Evolutionary conservation across 176 grass and related monocot species (phyloP).

Genomic region (Carex pumila): DNA sequence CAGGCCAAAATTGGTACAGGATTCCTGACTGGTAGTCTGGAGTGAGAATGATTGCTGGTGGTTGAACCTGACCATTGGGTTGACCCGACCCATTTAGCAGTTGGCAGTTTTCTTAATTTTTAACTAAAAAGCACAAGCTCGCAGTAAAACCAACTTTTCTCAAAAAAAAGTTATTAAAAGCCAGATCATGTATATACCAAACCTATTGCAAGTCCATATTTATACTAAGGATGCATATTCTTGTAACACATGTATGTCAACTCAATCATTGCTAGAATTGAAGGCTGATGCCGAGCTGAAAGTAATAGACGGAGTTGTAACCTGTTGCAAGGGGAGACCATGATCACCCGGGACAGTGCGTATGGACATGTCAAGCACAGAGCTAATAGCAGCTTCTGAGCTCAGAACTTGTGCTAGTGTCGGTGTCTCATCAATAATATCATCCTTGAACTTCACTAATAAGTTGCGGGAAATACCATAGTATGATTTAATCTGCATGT

Average conservation of each 20-base stretch:
- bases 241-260: neutral
- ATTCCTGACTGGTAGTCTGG: neutral
- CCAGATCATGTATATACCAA: neutral
- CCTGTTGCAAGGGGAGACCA: constrained; percentile 83
- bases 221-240: neutral
- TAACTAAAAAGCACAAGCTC: neutral
- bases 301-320: neutral
- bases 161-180: neutral
- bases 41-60: neutral
- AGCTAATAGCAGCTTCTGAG: constrained; percentile 81
- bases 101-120: neutral
- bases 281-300: neutral
- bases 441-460: constrained; percentile 91
- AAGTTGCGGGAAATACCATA: constrained; percentile 93
- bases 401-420: constrained; percentile 75
- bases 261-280: neutral
- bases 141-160: neutral
- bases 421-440: constrained; percentile 89
- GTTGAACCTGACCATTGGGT: neutral
- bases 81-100: neutral
- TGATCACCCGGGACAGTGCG: constrained; percentile 86
- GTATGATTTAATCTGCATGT: constrained; percentile 81
- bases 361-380: constrained; percentile 84
- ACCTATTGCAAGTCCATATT: neutral
- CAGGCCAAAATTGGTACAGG: neutral